Evolutionary conservation across 805 yeast species (phyloP), one percentile per base, ranked within the genome.

Genomic region (Spencermartinsiella europaea): DNA sequence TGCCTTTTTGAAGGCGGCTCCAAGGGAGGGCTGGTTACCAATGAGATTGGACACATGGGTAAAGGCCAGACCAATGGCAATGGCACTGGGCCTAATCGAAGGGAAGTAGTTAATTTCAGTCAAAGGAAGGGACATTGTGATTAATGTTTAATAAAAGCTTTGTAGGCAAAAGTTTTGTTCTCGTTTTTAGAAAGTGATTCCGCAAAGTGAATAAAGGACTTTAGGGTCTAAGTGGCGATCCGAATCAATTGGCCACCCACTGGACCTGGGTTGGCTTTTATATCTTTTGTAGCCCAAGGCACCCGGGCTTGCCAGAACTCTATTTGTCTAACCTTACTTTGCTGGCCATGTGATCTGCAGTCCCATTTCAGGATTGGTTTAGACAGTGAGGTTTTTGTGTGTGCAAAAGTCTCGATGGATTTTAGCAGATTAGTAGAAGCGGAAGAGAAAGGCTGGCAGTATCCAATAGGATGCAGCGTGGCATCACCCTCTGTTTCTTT

Each of bases 1-100:
- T 38, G 72, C 71, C 56, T 59, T 63, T 51, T 60, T 49, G 58
- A 54, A 59, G n/a, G 70, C 64, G 34, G 67, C 63, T 34, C 71
- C 71, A 48, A 69, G 60, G 28, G 69, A 57, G 21, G 73, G 73
- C 19, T 65, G 63, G 41, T 64, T 54, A 17, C 63, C 53, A 33
- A 69, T 36, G 49, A 68, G 61, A 39, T 60, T 50, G 45, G 67
- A 45, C 36, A 61, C 59, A 51, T 68, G 70, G 44, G 66, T 44
- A 62, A 63, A 70, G 49, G 55, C 62, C 38, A 72, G 60, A 36
- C 73, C 73, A 39, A 70, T 51, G 39, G 71, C 70, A 47, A 69
- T 57, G 21, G 73, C 63, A 38, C 42, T 28, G 31, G 45, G 45
- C 31, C 38, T 8, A 34, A 46, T 45, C 3, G 16, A 21, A 21